Evolutionary conservation across 192 early-diverging fungal species (phyloP).

Genomic region (Podila verticillata): DNA sequence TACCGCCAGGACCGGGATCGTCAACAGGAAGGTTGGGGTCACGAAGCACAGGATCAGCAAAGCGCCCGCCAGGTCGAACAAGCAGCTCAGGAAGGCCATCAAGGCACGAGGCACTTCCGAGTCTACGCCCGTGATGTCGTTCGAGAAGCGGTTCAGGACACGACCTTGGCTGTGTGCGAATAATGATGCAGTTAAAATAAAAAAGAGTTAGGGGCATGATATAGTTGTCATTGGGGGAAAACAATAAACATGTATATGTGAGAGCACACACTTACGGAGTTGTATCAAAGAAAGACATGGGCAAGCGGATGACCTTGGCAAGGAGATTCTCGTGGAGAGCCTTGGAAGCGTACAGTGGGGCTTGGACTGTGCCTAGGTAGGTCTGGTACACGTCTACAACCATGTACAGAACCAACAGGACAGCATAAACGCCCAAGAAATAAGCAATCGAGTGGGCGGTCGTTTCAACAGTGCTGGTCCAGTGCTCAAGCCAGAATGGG

Average conservation of each 20-base stretch:
- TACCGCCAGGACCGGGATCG: conserved; percentile 55
- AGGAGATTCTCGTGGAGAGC: conserved; percentile 22
- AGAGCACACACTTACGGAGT: conserved; percentile 54
- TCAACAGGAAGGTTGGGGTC: conserved; percentile 47
- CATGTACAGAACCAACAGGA: conserved; percentile 14
- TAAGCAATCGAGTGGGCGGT: conserved; percentile 11
- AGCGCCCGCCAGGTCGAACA: conserved; percentile 31
- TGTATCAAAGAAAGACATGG: conserved; percentile 70
- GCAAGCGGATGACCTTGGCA: conserved; percentile 60
- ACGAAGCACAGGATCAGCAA: conserved; percentile 51
- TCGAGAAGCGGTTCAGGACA: conserved; percentile 89
- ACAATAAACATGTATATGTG: neutral
- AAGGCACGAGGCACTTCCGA: conserved; percentile 26
- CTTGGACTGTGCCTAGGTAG: conserved; percentile 6
- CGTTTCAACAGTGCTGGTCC: conserved; percentile 9
- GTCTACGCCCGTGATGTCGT: conserved; percentile 73
- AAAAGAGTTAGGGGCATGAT: neutral
- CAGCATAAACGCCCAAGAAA: conserved; percentile 18
- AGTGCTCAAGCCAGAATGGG: conserved; percentile 32
- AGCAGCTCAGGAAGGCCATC: conserved; percentile 49
- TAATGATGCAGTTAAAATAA: no score
- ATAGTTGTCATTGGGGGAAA: no score
- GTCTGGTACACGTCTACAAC: conserved; percentile 15
- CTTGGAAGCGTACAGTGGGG: conserved; percentile 7
- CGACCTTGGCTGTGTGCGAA: conserved; percentile 20